Evolutionary conservation across 2,329 filamentous ascomycete species (phyloP).

Genomic region (Aspergillus carbonarius): DNA sequence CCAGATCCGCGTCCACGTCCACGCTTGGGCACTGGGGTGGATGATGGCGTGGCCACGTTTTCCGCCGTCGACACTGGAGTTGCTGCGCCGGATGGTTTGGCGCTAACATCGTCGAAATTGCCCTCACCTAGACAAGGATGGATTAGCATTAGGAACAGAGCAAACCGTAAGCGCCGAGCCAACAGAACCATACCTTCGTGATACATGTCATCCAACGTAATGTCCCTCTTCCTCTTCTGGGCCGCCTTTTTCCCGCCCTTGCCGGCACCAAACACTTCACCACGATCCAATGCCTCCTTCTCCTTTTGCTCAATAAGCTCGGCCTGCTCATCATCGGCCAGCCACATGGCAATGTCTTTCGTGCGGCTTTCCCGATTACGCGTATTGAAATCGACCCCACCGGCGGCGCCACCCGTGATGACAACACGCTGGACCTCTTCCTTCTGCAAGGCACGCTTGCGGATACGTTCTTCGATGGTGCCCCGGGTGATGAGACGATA

Average conservation of each 20-base stretch:
- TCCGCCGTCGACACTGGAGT: conserved; percentile 68
- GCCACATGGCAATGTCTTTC: conserved; percentile 98
- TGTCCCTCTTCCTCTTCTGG: conserved; percentile 60
- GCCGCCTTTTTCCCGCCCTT: conserved; percentile 62
- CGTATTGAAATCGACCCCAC: conserved; percentile 94
- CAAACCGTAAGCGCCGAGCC: background rate
- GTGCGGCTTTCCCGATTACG: conserved; percentile 87
- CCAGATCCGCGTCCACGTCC: conserved; percentile 54
- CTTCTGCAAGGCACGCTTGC: conserved; percentile 94
- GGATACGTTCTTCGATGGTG: conserved; percentile 96
- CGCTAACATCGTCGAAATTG: conserved; percentile 83
- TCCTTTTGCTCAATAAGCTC: conserved; percentile 92
- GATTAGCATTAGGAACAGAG: conserved; percentile 8
- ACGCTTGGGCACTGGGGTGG: conserved; percentile 53
- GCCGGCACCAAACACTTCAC: conserved; percentile 59
- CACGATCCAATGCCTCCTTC: conserved; percentile 72
- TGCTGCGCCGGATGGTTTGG: conserved; percentile 79
- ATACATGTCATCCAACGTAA: conserved; percentile 92
- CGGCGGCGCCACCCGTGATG: conserved; percentile 79
- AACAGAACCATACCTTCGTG: conserved; percentile 79
- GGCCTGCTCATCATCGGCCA: conserved; percentile 94
- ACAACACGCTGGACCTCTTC: conserved; percentile 98
- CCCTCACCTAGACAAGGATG: conserved; percentile 71
- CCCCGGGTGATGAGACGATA: conserved; percentile 96
- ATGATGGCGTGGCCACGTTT: conserved; percentile 41